Conservation (phyloP, 176 grass and related monocot genomes). For the Cenchrus fungigraminus region DNA sequence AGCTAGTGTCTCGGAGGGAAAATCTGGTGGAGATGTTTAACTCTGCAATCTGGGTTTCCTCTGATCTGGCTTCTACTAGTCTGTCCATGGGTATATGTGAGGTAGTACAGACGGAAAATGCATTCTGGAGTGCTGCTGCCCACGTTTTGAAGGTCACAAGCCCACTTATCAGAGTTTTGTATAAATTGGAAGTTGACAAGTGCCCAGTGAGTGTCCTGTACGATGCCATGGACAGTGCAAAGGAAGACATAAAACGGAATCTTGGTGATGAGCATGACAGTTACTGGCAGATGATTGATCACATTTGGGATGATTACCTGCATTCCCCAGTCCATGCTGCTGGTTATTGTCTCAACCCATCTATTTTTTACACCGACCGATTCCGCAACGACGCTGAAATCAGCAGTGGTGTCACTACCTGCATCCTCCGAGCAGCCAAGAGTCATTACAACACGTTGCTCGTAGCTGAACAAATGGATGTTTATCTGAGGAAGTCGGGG, state of each 20-base stretch:
- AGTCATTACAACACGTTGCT: conserved; percentile 38
- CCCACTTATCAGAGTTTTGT: conserved; percentile 65
- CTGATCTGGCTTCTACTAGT: conserved; percentile 49
- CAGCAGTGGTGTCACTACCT: conserved; percentile 54
- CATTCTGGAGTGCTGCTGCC: conserved; percentile 72
- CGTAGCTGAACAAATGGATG: conserved; percentile 56
- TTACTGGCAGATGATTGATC: conserved; percentile 63
- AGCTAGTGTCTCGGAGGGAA: conserved; percentile 55
- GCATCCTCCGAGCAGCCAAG: conserved; percentile 45
- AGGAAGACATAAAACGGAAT: conserved; percentile 63
- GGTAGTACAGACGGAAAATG: conserved; percentile 38
- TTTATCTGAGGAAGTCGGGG: conserved; percentile 53
- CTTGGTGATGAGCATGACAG: conserved; percentile 47
- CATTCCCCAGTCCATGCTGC: conserved; percentile 76
- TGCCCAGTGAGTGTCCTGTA: conserved; percentile 70
- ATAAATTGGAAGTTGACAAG: conserved; percentile 52
- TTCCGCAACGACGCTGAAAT: conserved; percentile 67
- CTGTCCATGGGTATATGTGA: conserved; percentile 41
- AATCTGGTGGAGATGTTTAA: conserved; percentile 62
- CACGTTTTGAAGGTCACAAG: conserved; percentile 64
- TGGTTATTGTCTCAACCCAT: conserved; percentile 74
- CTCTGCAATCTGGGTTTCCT: conserved; percentile 53
- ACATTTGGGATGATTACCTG: conserved; percentile 74
- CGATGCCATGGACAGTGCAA: conserved; percentile 76
- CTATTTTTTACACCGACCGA: conserved; percentile 54